Conservation (phyloP, 139 green algal species). For the Chlorella ohadii region DNA sequence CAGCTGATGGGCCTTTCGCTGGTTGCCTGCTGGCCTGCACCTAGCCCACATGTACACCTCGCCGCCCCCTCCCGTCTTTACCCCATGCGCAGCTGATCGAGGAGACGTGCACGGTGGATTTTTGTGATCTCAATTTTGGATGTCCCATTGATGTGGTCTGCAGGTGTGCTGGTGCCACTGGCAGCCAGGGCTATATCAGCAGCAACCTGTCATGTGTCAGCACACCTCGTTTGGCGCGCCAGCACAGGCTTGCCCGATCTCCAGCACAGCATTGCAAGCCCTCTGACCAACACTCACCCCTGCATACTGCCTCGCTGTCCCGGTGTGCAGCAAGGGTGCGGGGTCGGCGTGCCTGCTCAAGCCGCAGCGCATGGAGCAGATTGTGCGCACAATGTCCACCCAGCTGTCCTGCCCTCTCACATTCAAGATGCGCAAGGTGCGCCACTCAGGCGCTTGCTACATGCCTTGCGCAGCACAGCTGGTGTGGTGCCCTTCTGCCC, state of each 20-base stretch:
- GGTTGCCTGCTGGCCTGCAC: too few relatives aligned
- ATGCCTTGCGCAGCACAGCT: background rate
- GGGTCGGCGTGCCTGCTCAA: slow-evolving; percentile 85
- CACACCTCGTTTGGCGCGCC: too few relatives aligned
- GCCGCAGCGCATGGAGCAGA: slow-evolving; percentile 75
- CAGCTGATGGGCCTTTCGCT: too few relatives aligned
- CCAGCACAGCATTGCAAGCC: background rate
- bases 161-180: background rate
- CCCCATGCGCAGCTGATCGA: slow-evolving; percentile 71
- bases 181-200: background rate
- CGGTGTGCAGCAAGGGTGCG: slow-evolving; percentile 52
- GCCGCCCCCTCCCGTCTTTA: too few relatives aligned
- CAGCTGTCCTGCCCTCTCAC: slow-evolving; percentile 80
- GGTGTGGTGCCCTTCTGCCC: background rate
- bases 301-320: too few relatives aligned
- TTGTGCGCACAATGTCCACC: slow-evolving; percentile 62
- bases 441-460: background rate
- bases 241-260: too few relatives aligned
- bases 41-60: too few relatives aligned
- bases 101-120: slow-evolving; percentile 79
- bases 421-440: slow-evolving; percentile 88
- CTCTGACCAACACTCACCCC: too few relatives aligned
- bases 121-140: slow-evolving; percentile 96
- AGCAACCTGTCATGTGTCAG: too few relatives aligned
- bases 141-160: slow-evolving; percentile 90